Percentiles rank a stretch among this genome's conserved stretches.
Evolutionary conservation across 2,329 filamentous ascomycete genomes (phyloP).

Genomic region (Exophiala phaeomuriformis): DNA sequence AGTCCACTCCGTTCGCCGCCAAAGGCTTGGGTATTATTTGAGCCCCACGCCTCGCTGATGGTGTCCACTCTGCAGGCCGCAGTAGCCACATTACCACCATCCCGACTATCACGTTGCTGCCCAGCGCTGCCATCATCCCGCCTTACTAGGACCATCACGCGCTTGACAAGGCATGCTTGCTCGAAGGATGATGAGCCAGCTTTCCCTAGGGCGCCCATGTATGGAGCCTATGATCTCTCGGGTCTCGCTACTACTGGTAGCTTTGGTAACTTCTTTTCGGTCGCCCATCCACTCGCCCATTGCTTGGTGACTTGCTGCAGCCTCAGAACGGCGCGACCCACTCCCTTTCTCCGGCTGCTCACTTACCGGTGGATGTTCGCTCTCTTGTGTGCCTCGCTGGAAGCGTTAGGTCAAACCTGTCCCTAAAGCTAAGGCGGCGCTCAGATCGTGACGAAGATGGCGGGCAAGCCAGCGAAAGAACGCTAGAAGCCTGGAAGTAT

Average conservation of each 20-base stretch:
- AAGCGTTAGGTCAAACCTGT: constrained; percentile 15
- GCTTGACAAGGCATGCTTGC: constrained; percentile 15
- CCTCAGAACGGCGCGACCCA: constrained; percentile 20
- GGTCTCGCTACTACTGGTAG: constrained; percentile 5
- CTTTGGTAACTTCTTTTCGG: background rate
- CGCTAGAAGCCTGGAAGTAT: constrained; percentile 25
- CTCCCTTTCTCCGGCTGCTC: constrained; percentile 12
- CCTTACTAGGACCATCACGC: constrained; percentile 19
- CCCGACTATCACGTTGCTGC: constrained; percentile 19
- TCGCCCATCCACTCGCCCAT: constrained; percentile 7
- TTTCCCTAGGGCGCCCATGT: constrained; percentile 3
- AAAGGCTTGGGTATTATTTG: constrained; percentile 6
- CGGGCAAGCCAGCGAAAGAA: background rate
- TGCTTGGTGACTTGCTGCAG: constrained; percentile 10
- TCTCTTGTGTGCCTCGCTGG: background rate
- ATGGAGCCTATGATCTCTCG: constrained; percentile 8
- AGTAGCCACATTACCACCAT: constrained; percentile 20
- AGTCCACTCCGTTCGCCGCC: constrained; percentile 3
- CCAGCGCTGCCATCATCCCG: constrained; percentile 24
- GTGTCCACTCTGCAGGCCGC: constrained; percentile 8
- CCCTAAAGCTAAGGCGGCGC: constrained; percentile 13
- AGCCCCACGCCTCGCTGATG: constrained; percentile 12
- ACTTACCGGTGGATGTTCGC: constrained; percentile 8
- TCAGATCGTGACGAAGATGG: constrained; percentile 22
- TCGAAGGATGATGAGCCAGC: constrained; percentile 13